Evolutionary conservation across 257 asterid genomes (phyloP), one percentile per base, ranked within the genome.

Genomic region (Solanum pinnatisectum): DNA sequence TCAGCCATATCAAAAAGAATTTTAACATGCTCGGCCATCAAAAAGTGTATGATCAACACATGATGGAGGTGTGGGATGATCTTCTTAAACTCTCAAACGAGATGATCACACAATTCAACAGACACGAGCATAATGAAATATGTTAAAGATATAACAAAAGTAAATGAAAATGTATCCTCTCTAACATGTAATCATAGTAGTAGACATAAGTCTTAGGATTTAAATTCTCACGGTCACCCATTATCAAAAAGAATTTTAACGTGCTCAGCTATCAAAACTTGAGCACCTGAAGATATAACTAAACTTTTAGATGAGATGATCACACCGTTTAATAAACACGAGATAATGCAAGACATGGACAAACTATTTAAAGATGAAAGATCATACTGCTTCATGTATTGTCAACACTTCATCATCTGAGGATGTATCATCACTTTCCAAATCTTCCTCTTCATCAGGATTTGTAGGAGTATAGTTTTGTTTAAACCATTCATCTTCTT

Each of bases 401-500:
- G 94, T 89, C 83, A 93, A 73, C 39, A 91, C 93, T 86, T 93
- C 96, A 88, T 95, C 94, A 42, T 92, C 98, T 1, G 91, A 46
- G 63, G 37, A 89, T 87, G 89, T 88, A 77, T 87, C 68, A 52
- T 92, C 94, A 32, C 91, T 93, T 25, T 92, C 95, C 10, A 93
- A 90, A 32, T 88, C 97, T n/a, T 94, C 44, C 30, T 49, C 98
- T n/a, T 91, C 96, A 60, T 84, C 88, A 18, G 94, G 93, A 90
- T 90, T 86, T 85, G 90, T 89, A 4, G 99, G 98, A 85, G 90
- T 84, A 88, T 97, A 97, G 27, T 90, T 95, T 89, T 92, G 95
- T 90, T 91, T 95, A 93, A 97, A 97, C 99, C 99, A 97, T 35
- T 89, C 96, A 68, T 97, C 91, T 60, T 91, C 94, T 91, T 94